Conservation (phyloP, 148 eudicot species). For the Heliosperma pusillum region DNA sequence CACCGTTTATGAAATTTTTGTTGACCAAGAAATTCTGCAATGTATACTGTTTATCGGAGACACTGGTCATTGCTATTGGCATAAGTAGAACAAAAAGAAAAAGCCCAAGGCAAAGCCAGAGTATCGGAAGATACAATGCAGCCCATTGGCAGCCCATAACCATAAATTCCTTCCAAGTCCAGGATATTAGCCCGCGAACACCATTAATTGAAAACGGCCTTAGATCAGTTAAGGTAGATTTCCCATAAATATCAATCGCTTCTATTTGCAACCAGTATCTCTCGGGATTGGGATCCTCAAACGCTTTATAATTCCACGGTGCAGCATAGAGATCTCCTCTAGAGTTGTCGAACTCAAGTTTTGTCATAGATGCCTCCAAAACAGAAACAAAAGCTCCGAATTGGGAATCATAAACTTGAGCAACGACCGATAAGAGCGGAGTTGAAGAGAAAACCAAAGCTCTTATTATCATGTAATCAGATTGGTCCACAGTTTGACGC, state of each 20-base stretch:
- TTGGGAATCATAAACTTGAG: conserved; percentile 66
- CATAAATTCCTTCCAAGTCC: conserved; percentile 84
- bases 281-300: conserved; percentile 64
- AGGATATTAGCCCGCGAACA: conserved; percentile 38
- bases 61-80: conserved; percentile 36
- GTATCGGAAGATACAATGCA: conserved; percentile 61
- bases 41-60: conserved; percentile 42
- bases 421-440: conserved; percentile 60
- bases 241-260: conserved; percentile 50
- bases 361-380: conserved; percentile 60
- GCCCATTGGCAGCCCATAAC: conserved; percentile 95
- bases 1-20: conserved; percentile 44
- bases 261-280: conserved; percentile 82
- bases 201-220: conserved; percentile 78
- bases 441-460: conserved; percentile 73
- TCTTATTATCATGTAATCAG: conserved; percentile 48
- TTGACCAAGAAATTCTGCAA: conserved; percentile 42
- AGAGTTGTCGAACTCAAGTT: conserved; percentile 27
- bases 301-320: conserved; percentile 70
- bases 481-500: conserved; percentile 35
- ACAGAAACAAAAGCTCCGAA: conserved; percentile 42
- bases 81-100: conserved; percentile 43
- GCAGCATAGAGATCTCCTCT: conserved; percentile 54
- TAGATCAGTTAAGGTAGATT: conserved; percentile 48
- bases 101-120: conserved; percentile 43